These are phyloP conservation scores for Apostasia ramifera DNA, from an alignment of 106 monocot genomes.

Conservation along the genomic window DNA sequence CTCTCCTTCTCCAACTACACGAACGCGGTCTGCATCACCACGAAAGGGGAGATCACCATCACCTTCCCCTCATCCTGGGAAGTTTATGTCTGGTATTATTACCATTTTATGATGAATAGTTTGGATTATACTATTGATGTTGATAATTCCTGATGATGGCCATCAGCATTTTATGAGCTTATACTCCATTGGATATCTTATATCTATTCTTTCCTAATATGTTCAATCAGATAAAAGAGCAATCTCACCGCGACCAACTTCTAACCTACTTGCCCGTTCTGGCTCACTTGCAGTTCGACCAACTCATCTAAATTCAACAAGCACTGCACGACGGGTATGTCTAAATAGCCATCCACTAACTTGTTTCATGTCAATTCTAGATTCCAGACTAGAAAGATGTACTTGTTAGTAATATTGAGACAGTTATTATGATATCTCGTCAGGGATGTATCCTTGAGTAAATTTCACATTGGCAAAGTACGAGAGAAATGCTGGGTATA, in stretches of 20 bases:
- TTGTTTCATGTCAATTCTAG: background rate
- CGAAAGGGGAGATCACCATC: constrained; percentile 29
- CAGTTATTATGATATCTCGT: no score
- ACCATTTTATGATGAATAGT: background rate
- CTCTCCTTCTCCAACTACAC: constrained; percentile 27
- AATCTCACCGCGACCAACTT: constrained; percentile 36
- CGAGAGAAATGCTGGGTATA: no score
- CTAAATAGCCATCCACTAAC: background rate
- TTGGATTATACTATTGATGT: background rate
- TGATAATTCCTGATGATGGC: background rate
- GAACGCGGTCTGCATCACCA: constrained; percentile 55
- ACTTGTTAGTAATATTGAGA: background rate
- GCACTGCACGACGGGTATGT: constrained; percentile 39
- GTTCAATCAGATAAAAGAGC: constrained; percentile 38
- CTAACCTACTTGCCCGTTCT: constrained; percentile 41
- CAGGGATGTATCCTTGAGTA: no score
- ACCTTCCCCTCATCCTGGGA: constrained; percentile 35
- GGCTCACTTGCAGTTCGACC: constrained; percentile 49
- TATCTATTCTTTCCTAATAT: constrained; percentile 1
- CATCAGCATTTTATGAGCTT: background rate
- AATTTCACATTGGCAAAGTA: no score
- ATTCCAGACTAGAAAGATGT: background rate
- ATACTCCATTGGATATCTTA: background rate
- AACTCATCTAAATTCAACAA: constrained; percentile 36
- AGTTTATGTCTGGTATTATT: constrained; percentile 18